Evolutionary conservation across 2,329 filamentous ascomycete species (phyloP), one percentile per base, ranked within the genome.

Genomic region (Stachybotrys chartarum): DNA sequence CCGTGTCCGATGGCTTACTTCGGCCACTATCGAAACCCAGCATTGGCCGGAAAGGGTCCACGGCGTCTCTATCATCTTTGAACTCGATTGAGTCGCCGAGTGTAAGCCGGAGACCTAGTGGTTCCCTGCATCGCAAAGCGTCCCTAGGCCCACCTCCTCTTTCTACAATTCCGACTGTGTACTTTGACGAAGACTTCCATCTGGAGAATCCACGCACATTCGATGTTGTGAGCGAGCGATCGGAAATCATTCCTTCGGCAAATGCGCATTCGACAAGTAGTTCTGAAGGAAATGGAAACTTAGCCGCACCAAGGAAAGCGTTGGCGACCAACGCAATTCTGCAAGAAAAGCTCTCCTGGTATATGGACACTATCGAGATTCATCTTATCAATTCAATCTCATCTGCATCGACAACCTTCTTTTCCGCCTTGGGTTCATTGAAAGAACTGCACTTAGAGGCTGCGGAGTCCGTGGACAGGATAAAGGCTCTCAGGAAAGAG

Each of bases 341-440:
- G 42, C 94, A 99, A 69, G 94, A 99, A 72, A 99, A 99, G 72
- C 78, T 99, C 12, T 97, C 94, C 0, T 99, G 94, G 94, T 99
- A 99, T 70, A 96, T 99, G 91, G 94, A 99, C 69, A 99, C 94
- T 0, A 91, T 99, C 24, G 94, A 99, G 69, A 91, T 99, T 54
- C 94, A 99, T 68, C 78, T 99, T 7, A 97, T 99, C 63, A 91
- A 90, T 35, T 96, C 92, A 0, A 99, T 99, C 59, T 97, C 93
- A 3, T 91, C 90, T 0, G 94, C 94, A 1, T 97, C 94, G 0
- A 91, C 91, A 1, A 96, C 93, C 0, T 99, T 99, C 71, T 99
- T 99, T 66, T 92, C 91, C 0, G 94, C 94, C 0, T 77, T 99
- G 1, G 93, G 94, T 0, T 96, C 92, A 0, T 76, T 99, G 39